phyloP scores from a whole-genome alignment of 2,329 filamentous ascomycete genomes.

The Capronia epimyces region DNA sequence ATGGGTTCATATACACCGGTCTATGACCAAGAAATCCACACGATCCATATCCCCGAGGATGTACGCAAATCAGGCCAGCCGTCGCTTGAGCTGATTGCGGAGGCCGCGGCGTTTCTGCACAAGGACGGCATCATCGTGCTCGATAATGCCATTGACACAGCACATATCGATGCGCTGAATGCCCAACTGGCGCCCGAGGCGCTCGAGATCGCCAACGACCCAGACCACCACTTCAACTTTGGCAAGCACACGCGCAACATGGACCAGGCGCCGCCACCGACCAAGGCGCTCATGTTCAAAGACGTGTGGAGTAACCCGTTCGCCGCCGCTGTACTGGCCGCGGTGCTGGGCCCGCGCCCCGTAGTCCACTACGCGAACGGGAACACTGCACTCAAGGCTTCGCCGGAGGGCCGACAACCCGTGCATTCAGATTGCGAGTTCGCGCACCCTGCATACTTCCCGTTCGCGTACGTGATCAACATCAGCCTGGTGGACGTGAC shows the following conservation, averaged over 20 bases:
- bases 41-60: slow-evolving; percentile 23
- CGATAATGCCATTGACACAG: slow-evolving; percentile 34
- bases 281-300: slow-evolving; percentile 34
- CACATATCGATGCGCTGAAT: slow-evolving; percentile 35
- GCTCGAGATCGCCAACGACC: slow-evolving; percentile 31
- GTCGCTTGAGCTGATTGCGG: slow-evolving; percentile 25
- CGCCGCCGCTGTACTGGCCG: slow-evolving; percentile 33
- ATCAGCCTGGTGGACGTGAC: slow-evolving; percentile 44
- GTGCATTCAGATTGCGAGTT: slow-evolving; percentile 43
- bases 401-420: slow-evolving; percentile 35
- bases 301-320: slow-evolving; percentile 40
- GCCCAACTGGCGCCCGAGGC: slow-evolving; percentile 32
- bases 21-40: slow-evolving; percentile 25
- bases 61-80: slow-evolving; percentile 14
- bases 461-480: slow-evolving; percentile 47
- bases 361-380: slow-evolving; percentile 37
- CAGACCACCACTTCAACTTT: slow-evolving; percentile 32
- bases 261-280: slow-evolving; percentile 38
- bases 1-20: slow-evolving; percentile 23
- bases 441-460: slow-evolving; percentile 45
- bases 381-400: slow-evolving; percentile 40
- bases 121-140: slow-evolving; percentile 38
- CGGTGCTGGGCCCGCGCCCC: slow-evolving; percentile 37
- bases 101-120: slow-evolving; percentile 31
- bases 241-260: slow-evolving; percentile 37